Evolutionary conservation across 2,329 filamentous ascomycete species (phyloP), one percentile per base, ranked within the genome.

Genomic region (Clarireedia sp.): DNA sequence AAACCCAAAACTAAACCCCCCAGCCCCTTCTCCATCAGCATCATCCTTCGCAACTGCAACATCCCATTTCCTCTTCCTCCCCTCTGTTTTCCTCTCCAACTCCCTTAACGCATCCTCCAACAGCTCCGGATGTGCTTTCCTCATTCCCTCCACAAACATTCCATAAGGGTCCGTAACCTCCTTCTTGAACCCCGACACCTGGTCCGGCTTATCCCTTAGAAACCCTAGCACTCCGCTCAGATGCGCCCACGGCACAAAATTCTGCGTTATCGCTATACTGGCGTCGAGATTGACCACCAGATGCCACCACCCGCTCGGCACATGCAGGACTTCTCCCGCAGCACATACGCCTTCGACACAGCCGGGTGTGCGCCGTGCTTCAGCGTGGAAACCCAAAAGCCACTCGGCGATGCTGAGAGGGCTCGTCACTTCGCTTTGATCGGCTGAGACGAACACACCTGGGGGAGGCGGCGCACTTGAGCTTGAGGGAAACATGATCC

Each of bases 351-450:
- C 92, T 72, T 97, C 92, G 29, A 87, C 72, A 65, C 91, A 96
- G 10, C 87, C 89, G 0, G 85, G 81, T 2, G 85, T 83, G 51
- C 74, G 76, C 51, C 92, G 81, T 9, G 92, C 94, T 66, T 91
- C 87, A 2, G 80, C 80, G 67, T 97, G 94, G 70, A 96, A 97
- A 26, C 86, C 85, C 14, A 97, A 78, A 7, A 97, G 79, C 87
- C 94, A 97, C 72, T 97, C 92, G n/a, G 91, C 90, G 63, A 97
- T 96, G 71, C 89, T 95, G 10, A 97, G 79, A 1, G 92, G 94
- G 52, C 87, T 90, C 0, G 92, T 97, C 50, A 97, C 91, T 71
- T 97, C 92, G 67, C 89, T 91, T 67, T 89, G 87, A 67, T 97
- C 94, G 40, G 84, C 78, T 4, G 89, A 95, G 43, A 96, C 89